Conservation (phyloP, 2,329 filamentous ascomycete genomes). For the Pseudocercospora vitis region DNA sequence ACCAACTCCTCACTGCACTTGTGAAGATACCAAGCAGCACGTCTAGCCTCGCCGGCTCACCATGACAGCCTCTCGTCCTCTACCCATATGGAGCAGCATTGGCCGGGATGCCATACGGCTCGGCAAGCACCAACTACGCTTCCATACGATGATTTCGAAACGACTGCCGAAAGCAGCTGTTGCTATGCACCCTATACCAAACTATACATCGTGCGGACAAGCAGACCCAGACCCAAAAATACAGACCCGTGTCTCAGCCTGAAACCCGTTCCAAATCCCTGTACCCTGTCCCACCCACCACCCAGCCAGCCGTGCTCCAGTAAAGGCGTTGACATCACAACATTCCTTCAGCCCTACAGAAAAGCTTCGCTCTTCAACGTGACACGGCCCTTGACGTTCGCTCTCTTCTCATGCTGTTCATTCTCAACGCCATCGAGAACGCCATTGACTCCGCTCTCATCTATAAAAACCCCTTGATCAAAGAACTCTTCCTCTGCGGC, state of each 20-base stretch:
- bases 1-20: too few relatives aligned
- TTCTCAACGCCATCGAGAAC: conserved; percentile 22
- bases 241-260: background rate
- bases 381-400: conserved; percentile 8
- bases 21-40: too few relatives aligned
- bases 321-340: too few relatives aligned
- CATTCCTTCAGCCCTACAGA: conserved; percentile 17
- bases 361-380: conserved; percentile 28
- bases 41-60: too few relatives aligned
- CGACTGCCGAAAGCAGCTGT: background rate
- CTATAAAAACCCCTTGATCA: conserved; percentile 54
- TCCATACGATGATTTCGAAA: background rate
- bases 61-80: too few relatives aligned
- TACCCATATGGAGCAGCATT: too few relatives aligned
- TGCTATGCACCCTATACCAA: background rate
- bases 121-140: too few relatives aligned
- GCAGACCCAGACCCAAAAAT: background rate
- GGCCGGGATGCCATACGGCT: too few relatives aligned
- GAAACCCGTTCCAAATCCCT: background rate
- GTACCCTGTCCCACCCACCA: background rate
- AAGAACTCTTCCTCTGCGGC: conserved; percentile 45
- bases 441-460: conserved; percentile 25
- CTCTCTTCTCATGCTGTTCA: conserved; percentile 7
- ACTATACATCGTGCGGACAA: conserved; percentile 1
- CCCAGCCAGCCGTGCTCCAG: too few relatives aligned